Conservation (phyloP, 2,329 filamentous ascomycete species). For the Lojkania enalia region DNA sequence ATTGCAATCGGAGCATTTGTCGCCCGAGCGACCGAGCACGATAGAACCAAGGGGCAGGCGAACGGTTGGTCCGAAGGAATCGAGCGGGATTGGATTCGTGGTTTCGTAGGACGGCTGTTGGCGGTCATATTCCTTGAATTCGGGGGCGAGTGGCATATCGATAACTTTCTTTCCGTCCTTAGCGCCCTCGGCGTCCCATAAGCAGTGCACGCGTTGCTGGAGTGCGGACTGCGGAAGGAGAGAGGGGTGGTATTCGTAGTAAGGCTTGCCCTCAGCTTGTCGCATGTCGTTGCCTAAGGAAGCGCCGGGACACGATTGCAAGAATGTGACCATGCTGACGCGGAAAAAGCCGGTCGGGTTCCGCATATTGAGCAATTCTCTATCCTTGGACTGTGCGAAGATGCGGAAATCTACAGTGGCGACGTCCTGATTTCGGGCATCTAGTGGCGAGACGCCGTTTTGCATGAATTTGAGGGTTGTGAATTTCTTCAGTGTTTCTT, state of each 20-base stretch:
- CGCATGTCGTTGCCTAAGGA: conserved; percentile 30
- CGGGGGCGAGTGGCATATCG: conserved; percentile 22
- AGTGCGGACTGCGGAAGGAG: conserved; percentile 34
- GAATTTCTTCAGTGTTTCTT: conserved; percentile 36
- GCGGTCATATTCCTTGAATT: conserved; percentile 24
- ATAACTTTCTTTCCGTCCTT: conserved; percentile 24
- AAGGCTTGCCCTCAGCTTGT: conserved; percentile 30
- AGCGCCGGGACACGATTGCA: conserved; percentile 49
- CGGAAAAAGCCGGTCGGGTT: conserved; percentile 45
- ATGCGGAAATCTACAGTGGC: conserved; percentile 56
- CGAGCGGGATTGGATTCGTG: conserved; percentile 25
- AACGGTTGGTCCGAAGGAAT: conserved; percentile 41
- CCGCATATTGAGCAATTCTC: conserved; percentile 48
- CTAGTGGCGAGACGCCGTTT: conserved; percentile 44
- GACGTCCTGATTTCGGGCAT: conserved; percentile 50
- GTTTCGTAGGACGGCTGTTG: conserved; percentile 41
- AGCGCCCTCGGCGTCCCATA: conserved; percentile 27
- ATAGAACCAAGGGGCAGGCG: conserved; percentile 44
- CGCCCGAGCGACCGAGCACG: conserved; percentile 39
- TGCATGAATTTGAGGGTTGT: conserved; percentile 48
- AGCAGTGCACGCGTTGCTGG: conserved; percentile 32
- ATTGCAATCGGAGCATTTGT: conserved; percentile 38
- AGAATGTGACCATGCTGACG: conserved; percentile 46
- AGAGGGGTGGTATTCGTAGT: conserved; percentile 49
- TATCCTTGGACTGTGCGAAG: conserved; percentile 52